phyloP scores from a whole-genome alignment of 78 protist genomes.

The slime mould (Dictyostelium discoideum) region DNA sequence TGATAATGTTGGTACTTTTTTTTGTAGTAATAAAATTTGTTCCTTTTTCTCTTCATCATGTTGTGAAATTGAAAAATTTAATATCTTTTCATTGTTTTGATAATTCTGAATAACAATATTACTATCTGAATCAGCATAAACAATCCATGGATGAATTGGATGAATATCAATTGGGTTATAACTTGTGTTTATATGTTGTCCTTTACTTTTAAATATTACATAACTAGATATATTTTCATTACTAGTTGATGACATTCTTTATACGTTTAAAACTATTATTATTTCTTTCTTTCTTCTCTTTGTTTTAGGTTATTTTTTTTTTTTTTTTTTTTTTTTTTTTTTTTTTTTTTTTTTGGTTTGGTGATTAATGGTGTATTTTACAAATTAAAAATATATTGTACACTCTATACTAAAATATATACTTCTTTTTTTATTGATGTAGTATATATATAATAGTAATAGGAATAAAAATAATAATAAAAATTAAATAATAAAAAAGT shows the following conservation, averaged over 20 bases:
- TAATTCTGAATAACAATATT: conserved; percentile 67
- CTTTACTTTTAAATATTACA: conserved; percentile 54
- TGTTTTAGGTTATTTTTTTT: too few relatives aligned
- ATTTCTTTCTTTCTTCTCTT: not conserved
- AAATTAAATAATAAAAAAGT: not conserved
- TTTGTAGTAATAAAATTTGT: conserved; percentile 12
- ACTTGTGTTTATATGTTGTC: not conserved
- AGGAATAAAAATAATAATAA: not conserved
- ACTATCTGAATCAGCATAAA: conserved; percentile 48
- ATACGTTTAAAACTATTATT: too few relatives aligned
- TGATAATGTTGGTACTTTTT: conserved; percentile 37
- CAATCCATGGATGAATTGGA: conserved; percentile 74
- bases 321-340: too few relatives aligned
- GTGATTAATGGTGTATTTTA: too few relatives aligned
- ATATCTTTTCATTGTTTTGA: conserved; percentile 41
- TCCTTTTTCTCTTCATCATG: conserved; percentile 73
- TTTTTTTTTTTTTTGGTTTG: not conserved
- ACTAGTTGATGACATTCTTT: not conserved
- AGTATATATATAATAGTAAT: too few relatives aligned
- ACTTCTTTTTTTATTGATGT: too few relatives aligned
- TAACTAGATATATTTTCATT: conserved; percentile 10
- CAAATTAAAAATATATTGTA: not conserved
- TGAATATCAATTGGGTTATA: conserved; percentile 65
- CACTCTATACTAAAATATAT: not conserved
- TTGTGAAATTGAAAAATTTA: conserved; percentile 66